Conservation (phyloP, 2,329 filamentous ascomycete species). For the Hypoxylon sp. region DNA sequence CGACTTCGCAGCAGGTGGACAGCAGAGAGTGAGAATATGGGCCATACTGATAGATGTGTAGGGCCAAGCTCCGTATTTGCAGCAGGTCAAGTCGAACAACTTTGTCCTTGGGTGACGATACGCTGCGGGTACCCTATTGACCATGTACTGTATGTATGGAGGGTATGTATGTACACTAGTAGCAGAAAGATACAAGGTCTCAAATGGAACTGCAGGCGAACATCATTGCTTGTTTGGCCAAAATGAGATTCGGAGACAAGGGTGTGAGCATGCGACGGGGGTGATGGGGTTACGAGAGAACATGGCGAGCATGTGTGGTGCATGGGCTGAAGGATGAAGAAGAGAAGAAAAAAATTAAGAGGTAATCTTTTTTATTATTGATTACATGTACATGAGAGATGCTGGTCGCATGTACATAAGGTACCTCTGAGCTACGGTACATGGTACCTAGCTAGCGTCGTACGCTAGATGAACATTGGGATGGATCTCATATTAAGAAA, state of each 20-base stretch:
- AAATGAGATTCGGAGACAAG: slow-evolving; percentile 34
- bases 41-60: too few relatives aligned
- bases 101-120: slow-evolving; percentile 21
- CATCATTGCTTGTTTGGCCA: slow-evolving; percentile 33
- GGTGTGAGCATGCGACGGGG: slow-evolving; percentile 19
- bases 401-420: too few relatives aligned
- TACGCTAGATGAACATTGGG: slow-evolving; percentile 23
- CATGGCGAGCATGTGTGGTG: slow-evolving; percentile 34
- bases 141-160: too few relatives aligned
- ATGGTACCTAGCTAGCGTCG: slow-evolving; percentile 7
- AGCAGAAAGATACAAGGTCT: slow-evolving; percentile 28
- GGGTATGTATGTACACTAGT: too few relatives aligned
- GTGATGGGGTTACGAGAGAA: slow-evolving; percentile 33
- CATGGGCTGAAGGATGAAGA: slow-evolving; percentile 15
- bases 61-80: not conserved
- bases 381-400: too few relatives aligned
- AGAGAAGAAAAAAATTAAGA: slow-evolving; percentile 6
- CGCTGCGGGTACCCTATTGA: slow-evolving; percentile 31
- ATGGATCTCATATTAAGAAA: slow-evolving; percentile 38
- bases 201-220: slow-evolving; percentile 28
- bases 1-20: too few relatives aligned
- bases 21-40: too few relatives aligned
- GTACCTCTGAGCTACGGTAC: too few relatives aligned
- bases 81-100: slow-evolving; percentile 21
- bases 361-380: too few relatives aligned